Conservation (phyloP, 139 green algal genomes). For the Chlorella sorokiniana region DNA sequence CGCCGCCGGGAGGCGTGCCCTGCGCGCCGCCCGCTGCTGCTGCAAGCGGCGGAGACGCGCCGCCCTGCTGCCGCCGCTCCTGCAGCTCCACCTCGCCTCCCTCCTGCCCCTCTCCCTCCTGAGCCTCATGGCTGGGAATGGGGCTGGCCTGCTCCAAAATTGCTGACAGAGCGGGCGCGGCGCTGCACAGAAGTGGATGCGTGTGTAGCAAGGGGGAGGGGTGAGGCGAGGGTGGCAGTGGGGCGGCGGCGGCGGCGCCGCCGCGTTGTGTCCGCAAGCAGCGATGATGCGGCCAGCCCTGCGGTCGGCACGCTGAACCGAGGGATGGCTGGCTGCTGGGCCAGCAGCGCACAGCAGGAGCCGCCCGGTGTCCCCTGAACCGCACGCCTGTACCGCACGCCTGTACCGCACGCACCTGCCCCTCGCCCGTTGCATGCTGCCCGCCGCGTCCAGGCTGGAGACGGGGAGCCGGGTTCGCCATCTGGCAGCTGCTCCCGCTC, state of each 20-base stretch:
- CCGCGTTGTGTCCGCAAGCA: too few species aligned
- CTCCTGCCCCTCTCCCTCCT: background rate
- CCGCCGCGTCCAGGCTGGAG: background rate
- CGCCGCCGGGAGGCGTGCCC: background rate
- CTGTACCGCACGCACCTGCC: background rate
- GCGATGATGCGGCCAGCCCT: too few species aligned
- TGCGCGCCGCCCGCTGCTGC: background rate
- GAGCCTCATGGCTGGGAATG: background rate
- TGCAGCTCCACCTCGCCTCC: too few species aligned
- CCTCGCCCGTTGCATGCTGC: background rate
- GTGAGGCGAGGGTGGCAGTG: background rate
- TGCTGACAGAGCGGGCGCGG: background rate
- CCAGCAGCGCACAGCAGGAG: too few species aligned
- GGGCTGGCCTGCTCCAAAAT: background rate
- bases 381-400: too few species aligned
- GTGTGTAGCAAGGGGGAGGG: background rate
- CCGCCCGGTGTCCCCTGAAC: too few species aligned
- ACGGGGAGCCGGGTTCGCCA: background rate
- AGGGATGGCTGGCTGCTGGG: too few species aligned
- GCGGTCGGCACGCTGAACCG: too few species aligned
- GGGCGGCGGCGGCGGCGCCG: too few species aligned
- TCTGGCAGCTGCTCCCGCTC: constrained; percentile 4
- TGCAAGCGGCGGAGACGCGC: background rate
- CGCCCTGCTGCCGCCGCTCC: background rate
- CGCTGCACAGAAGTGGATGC: background rate